Evolutionary conservation across 192 early-diverging fungal species (phyloP), one percentile per base, ranked within the genome.

Genomic region (Gonapodya sp.): DNA sequence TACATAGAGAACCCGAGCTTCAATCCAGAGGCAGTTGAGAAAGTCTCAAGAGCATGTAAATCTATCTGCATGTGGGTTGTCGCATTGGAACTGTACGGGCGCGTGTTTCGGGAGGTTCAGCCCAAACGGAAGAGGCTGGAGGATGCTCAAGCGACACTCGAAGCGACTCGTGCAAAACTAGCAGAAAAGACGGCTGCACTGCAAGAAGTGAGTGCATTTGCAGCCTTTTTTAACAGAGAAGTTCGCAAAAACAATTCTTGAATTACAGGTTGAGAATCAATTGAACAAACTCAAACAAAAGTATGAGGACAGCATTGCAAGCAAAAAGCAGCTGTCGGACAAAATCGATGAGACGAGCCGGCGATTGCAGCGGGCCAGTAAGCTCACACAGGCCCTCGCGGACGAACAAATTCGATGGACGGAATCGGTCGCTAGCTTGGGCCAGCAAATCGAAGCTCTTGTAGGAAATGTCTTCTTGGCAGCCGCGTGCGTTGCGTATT

Each of bases 351-450:
- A 91, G 81, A 91, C 90, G 0, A 89, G 87, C 0, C 78, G 84
- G 35, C 82, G 90, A n/a, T 72, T 91, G 36, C 84, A 81, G 1
- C 79, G 89, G 16, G 90, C 90, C 0, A 90, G 86, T 78, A 90
- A 90, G 80, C 82, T 91, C 33, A 91, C 90, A 0, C 80, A 83
- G 0, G 90, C 90, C 0, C 78, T 91, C 35, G 89, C 90, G 16
- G 90, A 91, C 80, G 90, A 91, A 81, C 90, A 91, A 85, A 80
- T 88, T 31, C 85, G 90, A 73, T 91, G 90, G 90, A 85, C 88
- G 31, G 88, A 90, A 36, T 85, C 88, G 35, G 90, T 91, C 0
- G 87, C 89, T 24, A 64, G 46, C 46, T 24, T 64, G 8, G 46
- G 46, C 46, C 46, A 64, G 46, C 46, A 64, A n/a, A 80, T 80